phyloP scores from a whole-genome alignment of 345 rosid genomes.

The Eucalyptus erythrocorys region DNA sequence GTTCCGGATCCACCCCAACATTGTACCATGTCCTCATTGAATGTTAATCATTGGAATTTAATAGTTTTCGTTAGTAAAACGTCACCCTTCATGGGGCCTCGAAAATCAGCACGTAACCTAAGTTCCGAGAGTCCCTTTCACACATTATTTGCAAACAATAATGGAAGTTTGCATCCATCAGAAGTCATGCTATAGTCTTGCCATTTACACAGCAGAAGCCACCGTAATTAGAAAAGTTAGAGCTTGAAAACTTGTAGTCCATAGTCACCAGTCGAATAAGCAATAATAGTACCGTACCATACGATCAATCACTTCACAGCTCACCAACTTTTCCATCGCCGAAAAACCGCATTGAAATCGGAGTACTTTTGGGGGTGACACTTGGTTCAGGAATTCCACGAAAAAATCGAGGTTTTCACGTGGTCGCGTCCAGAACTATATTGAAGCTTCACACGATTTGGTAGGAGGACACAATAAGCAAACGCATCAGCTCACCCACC shows the following conservation, averaged over 20 bases:
- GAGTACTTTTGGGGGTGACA: background rate
- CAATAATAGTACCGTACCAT: background rate
- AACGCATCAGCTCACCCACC: background rate
- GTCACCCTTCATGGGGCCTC: background rate
- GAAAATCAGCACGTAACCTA: background rate
- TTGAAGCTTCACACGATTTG: background rate
- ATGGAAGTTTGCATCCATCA: background rate
- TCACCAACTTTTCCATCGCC: background rate
- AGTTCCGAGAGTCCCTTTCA: background rate
- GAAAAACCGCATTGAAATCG: background rate
- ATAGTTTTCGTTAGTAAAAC: background rate
- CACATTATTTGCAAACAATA: background rate
- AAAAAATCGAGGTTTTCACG: background rate
- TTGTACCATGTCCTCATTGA: background rate
- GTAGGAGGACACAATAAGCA: background rate
- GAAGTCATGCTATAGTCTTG: background rate
- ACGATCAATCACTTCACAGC: background rate
- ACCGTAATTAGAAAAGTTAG: background rate
- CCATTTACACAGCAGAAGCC: background rate
- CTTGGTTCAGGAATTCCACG: rapidly evolving
- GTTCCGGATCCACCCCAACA: background rate
- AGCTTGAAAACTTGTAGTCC: background rate
- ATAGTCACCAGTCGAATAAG: background rate
- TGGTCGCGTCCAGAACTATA: background rate
- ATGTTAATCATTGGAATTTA: background rate